Evolutionary conservation across 2,329 filamentous ascomycete genomes (phyloP).

Genomic region (Cryphonectria parasitica): DNA sequence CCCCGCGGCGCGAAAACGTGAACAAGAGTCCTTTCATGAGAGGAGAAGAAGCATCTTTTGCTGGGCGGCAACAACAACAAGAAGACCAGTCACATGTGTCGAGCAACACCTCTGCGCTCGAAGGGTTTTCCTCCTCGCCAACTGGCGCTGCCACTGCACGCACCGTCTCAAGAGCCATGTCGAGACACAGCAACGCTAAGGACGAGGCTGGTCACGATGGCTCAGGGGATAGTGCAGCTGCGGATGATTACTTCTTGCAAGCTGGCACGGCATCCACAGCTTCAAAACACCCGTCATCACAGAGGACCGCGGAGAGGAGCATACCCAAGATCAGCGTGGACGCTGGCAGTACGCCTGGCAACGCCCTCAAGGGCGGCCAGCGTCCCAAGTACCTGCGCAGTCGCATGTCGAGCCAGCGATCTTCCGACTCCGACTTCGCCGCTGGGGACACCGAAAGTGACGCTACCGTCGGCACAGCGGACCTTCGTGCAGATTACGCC

Average conservation of each 20-base stretch:
- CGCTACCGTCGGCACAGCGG: conserved; percentile 58
- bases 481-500: conserved; percentile 72
- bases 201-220: conserved; percentile 31
- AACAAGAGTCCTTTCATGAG: conserved; percentile 15
- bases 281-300: conserved; percentile 38
- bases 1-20: conserved; percentile 6
- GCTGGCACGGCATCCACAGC: conserved; percentile 36
- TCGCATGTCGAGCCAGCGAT: conserved; percentile 60
- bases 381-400: conserved; percentile 63
- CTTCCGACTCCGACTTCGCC: conserved; percentile 63
- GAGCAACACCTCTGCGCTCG: conserved; percentile 50
- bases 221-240: neutral
- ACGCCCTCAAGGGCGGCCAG: conserved; percentile 49
- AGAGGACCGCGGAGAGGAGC: conserved; percentile 40
- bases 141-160: conserved; percentile 59
- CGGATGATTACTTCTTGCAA: conserved; percentile 39
- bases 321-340: conserved; percentile 42
- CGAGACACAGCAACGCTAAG: conserved; percentile 43
- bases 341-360: conserved; percentile 51
- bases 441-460: conserved; percentile 73
- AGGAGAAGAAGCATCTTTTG: conserved; percentile 26
- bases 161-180: conserved; percentile 56
- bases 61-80: conserved; percentile 39
- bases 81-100: conserved; percentile 38
- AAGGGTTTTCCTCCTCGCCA: conserved; percentile 60